These are phyloP conservation scores for Senna siamea DNA, from an alignment of 306 rosid genomes.

Conservation along the genomic window DNA sequence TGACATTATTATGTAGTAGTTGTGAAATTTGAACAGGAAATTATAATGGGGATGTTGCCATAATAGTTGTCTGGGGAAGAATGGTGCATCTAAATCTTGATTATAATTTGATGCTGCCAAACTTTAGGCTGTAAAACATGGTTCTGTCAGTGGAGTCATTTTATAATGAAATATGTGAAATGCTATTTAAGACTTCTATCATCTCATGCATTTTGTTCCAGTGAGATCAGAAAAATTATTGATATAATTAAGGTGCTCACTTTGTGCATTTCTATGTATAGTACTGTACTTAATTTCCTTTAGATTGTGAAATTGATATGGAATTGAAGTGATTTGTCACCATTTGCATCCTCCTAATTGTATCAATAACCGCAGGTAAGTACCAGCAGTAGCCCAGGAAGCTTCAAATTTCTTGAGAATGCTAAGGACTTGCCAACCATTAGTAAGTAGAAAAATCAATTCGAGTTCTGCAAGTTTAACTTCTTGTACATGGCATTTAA, in stretches of 20 bases:
- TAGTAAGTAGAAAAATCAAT: constrained; percentile 59
- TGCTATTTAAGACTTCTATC: constrained; percentile 3
- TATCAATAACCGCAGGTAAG: constrained; percentile 56
- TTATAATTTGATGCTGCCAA: constrained; percentile 3
- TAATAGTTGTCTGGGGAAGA: constrained; percentile 15
- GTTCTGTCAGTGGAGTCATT: neutral
- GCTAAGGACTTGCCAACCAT: constrained; percentile 84
- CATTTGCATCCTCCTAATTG: constrained; percentile 30
- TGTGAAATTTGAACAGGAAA: constrained; percentile 3
- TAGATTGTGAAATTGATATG: neutral
- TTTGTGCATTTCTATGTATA: constrained; percentile 4
- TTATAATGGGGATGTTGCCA: neutral
- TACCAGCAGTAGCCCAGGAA: constrained; percentile 49
- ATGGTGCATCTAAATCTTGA: constrained; percentile 24
- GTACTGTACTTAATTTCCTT: constrained; percentile 34
- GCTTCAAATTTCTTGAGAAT: constrained; percentile 84
- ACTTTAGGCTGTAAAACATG: neutral
- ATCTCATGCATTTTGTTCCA: neutral
- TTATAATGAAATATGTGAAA: neutral
- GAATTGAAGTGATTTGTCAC: constrained; percentile 19
- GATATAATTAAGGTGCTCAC: neutral
- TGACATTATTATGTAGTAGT: constrained; percentile 3
- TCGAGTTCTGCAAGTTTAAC: constrained; percentile 13
- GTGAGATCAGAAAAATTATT: neutral
- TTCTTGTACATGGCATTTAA: neutral